Evolutionary conservation across 441 rosid genomes (phyloP).

Genomic region (Pelargonium citronellum): DNA sequence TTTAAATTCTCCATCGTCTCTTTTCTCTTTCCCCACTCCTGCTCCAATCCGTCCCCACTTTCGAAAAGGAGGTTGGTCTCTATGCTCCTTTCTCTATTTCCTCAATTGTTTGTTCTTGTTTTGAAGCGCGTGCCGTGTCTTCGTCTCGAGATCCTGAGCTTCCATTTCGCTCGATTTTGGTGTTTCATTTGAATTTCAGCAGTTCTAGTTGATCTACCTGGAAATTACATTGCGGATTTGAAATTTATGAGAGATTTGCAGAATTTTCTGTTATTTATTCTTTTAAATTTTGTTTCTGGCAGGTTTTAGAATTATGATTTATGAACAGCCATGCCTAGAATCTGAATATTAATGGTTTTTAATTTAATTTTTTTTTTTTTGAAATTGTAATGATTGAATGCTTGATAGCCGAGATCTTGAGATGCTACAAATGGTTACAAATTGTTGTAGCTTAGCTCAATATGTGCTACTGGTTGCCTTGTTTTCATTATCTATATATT

Average conservation of each 20-base stretch:
- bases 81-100: not conserved
- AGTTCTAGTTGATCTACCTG: conserved; percentile 20
- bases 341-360: conserved; percentile 15
- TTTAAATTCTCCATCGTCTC: conserved; percentile 26
- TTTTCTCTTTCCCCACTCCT: conserved; percentile 3
- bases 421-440: not conserved
- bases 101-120: conserved; percentile 1
- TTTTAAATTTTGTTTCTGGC: not conserved
- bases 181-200: not conserved
- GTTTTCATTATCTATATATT: not conserved
- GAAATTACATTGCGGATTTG: conserved; percentile 1
- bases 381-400: conserved; percentile 7
- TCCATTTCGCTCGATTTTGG: conserved; percentile 8
- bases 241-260: conserved; percentile 10
- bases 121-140: conserved; percentile 3
- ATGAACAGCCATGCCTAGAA: conserved; percentile 5
- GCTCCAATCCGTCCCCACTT: conserved; percentile 7
- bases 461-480: not conserved
- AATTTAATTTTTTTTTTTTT: not conserved
- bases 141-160: not conserved
- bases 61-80: not conserved
- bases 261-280: not conserved
- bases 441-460: not conserved
- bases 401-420: conserved; percentile 21
- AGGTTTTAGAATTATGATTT: conserved; percentile 5